Evolutionary conservation across 1,139 yeast genomes (phyloP), one percentile per base, ranked within the genome.

Genomic region (Candida sanyaensis): DNA sequence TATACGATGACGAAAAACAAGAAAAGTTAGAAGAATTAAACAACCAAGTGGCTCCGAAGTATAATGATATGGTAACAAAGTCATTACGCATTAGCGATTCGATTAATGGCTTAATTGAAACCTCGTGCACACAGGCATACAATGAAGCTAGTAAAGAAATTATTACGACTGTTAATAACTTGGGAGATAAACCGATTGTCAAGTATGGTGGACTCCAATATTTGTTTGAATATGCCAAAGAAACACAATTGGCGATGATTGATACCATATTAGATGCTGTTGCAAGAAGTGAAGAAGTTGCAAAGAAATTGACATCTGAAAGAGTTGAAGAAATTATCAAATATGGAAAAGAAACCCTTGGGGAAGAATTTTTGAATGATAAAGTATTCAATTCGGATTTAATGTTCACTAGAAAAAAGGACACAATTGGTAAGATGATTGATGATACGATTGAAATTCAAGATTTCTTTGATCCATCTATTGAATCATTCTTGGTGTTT

Each of bases 381-480:
- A 86, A 86, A 53, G 79, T 78, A 9, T 92, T 93, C 69, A 82
- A 88, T 49, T 80, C 88, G 12, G 86, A 83, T 26, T 77, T 87
- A 43, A 93, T 93, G 99, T 93, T 91, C 58, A 80, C 90, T 3
- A 82, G 92, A 56, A 77, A 78, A 48, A 80, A 78, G 41, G 97
- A 93, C 58, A 65, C 78, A 5, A 68, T 84, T 37, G 78, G 82
- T 36, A 82, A 86, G 55, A 75, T 80, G 43, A 70, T 92, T 41
- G 73, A 78, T 51, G 80, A 83, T 33, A 77, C 80, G 33, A 77
- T 92, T 42, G 81, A 84, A 12, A 47, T 88, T 2, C 49, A 75
- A 13, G 98, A 93, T 64, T 84, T 91, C 57, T 75, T 92, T 61
- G 96, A 92, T 57, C 91, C 91, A 1, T 78, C 86, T 1, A 62